Evolutionary conservation across 2,329 filamentous ascomycete genomes (phyloP).

Genomic region (Ascochyta clinopodiicola): DNA sequence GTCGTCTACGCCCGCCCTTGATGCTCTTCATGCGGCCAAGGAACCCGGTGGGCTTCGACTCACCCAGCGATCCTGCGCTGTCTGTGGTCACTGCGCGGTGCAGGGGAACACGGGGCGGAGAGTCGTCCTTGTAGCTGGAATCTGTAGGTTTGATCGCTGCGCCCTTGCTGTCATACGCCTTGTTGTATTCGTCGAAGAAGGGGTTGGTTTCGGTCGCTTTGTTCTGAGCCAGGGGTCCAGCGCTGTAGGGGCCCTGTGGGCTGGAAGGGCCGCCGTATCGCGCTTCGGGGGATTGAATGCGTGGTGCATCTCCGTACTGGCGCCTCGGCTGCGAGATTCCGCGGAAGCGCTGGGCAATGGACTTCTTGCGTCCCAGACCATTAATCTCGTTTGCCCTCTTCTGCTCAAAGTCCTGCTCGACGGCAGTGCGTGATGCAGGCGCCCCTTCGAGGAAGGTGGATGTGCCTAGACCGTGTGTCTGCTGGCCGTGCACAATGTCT

Average conservation of each 20-base stretch:
- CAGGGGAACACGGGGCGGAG: slow-evolving; percentile 40
- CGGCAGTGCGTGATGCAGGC: slow-evolving; percentile 80
- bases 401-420: slow-evolving; percentile 75
- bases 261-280: slow-evolving; percentile 52
- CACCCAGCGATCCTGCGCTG: slow-evolving; percentile 32
- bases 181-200: slow-evolving; percentile 79
- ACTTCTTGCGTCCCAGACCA: slow-evolving; percentile 86
- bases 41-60: slow-evolving; percentile 42
- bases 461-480: slow-evolving; percentile 84
- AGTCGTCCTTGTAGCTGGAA: slow-evolving; percentile 28
- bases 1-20: slow-evolving; percentile 46
- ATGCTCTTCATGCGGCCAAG: slow-evolving; percentile 48
- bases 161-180: slow-evolving; percentile 69
- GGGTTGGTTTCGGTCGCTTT: slow-evolving; percentile 67
- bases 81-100: slow-evolving; percentile 44
- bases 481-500: slow-evolving; percentile 81
- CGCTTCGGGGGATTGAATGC: slow-evolving; percentile 58
- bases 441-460: slow-evolving; percentile 96
- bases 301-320: slow-evolving; percentile 55
- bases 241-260: slow-evolving; percentile 43
- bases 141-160: slow-evolving; percentile 62
- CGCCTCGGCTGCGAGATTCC: slow-evolving; percentile 78
- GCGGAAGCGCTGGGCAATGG: slow-evolving; percentile 87
- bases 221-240: slow-evolving; percentile 47
- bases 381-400: slow-evolving; percentile 51